phyloP scores from a whole-genome alignment of 164 flowering plant genomes.

The Tinospora cordifolia region DNA sequence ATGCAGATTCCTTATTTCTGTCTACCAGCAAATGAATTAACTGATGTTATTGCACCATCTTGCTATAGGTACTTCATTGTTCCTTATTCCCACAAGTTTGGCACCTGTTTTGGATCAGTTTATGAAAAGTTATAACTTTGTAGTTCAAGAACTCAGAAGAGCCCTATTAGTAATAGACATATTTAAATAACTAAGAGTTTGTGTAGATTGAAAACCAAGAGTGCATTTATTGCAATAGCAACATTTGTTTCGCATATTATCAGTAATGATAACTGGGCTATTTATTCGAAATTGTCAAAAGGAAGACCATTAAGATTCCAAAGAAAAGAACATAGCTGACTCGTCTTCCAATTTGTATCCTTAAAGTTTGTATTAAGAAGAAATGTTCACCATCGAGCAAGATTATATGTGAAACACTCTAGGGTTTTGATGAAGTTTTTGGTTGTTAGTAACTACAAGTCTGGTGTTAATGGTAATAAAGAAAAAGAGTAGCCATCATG shows the following conservation, averaged over 20 bases:
- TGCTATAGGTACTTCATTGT: constrained; percentile 71
- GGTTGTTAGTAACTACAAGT: too few species aligned
- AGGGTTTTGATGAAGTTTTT: too few species aligned
- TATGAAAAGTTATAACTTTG: not conserved
- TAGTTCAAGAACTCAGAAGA: not conserved
- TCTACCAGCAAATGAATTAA: constrained; percentile 94
- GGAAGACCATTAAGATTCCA: too few species aligned
- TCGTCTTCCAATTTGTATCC: not conserved
- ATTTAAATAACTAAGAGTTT: too few species aligned
- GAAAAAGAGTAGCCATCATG: too few species aligned
- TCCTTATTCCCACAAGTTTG: not conserved
- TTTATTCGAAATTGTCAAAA: too few species aligned
- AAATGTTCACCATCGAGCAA: not conserved
- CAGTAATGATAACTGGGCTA: not conserved
- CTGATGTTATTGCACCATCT: constrained; percentile 97
- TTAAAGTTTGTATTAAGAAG: not conserved
- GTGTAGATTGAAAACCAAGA: not conserved
- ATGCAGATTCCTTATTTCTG: constrained; percentile 97
- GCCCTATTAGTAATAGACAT: not conserved
- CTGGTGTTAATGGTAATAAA: too few species aligned
- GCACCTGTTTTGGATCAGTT: not conserved
- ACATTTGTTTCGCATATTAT: not conserved
- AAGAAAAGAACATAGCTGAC: not conserved
- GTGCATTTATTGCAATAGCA: not conserved
- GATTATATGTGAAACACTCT: too few species aligned